These are phyloP conservation scores for Zygoascus hellenicus DNA, from an alignment of 1,139 yeast genomes.

Conservation along the genomic window DNA sequence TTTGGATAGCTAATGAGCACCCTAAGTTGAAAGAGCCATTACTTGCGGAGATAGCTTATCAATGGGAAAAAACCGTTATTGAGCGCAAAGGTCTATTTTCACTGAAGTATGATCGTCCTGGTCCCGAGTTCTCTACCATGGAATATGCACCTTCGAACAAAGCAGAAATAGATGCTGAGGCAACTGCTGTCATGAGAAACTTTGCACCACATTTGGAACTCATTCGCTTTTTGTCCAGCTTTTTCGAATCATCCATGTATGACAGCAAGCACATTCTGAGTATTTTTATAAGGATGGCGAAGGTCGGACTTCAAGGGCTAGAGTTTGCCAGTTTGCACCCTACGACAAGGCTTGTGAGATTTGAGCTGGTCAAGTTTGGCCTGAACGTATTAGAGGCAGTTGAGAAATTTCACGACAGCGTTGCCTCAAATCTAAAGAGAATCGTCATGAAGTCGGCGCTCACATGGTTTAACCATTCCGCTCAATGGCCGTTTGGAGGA, in stretches of 20 bases:
- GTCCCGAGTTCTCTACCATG: conserved; percentile 70
- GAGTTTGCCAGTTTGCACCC: conserved; percentile 73
- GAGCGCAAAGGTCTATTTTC: conserved; percentile 62
- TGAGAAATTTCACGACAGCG: conserved; percentile 29
- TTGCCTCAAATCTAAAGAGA: conserved; percentile 43
- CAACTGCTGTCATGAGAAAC: conserved; percentile 44
- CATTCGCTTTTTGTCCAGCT: conserved; percentile 66
- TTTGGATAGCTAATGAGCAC: conserved; percentile 69
- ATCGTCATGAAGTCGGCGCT: conserved; percentile 61
- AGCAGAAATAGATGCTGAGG: conserved; percentile 48
- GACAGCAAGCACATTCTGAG: conserved; percentile 69
- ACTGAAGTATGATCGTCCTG: conserved; percentile 48
- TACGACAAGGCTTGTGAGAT: conserved; percentile 65
- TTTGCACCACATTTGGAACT: conserved; percentile 71
- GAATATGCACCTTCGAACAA: conserved; percentile 85
- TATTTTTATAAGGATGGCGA: conserved; percentile 58
- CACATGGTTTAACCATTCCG: conserved; percentile 67
- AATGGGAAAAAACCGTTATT: conserved; percentile 65
- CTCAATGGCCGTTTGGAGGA: conserved; percentile 79
- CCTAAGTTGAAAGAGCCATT: conserved; percentile 53
- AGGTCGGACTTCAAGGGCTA: conserved; percentile 51
- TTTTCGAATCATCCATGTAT: conserved; percentile 72
- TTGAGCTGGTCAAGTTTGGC: conserved; percentile 67
- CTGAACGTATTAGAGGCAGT: conserved; percentile 60
- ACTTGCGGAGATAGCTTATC: conserved; percentile 58